Evolutionary conservation across 2,329 filamentous ascomycete genomes (phyloP), one percentile per base, ranked within the genome.

Genomic region (Arthrobotrys sinensis): DNA sequence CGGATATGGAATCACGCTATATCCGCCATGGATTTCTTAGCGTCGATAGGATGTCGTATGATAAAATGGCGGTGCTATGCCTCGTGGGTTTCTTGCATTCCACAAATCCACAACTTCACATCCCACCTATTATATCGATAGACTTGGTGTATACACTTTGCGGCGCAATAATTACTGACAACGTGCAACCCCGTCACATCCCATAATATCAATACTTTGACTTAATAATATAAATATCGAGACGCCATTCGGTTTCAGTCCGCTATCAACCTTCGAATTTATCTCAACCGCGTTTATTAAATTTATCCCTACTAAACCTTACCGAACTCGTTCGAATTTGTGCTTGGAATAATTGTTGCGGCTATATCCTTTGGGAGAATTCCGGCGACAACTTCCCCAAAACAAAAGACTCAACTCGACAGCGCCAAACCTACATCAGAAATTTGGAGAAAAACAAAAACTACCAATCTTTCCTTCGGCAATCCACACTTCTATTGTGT

Each of bases 11-110:
- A 57, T 57, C 10, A 21, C 19, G 36, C n/a, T 21, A 28, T 24
- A 43, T 43, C 55, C 55, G 55, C 16, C n/a, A 16, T 38, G 52
- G 40, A 16, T 45, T 40, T n/a, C n/a, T 60, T 48, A 14, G 45
- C 45, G 16, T 7, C 16, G 11, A 8, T 21, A 24, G 46, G 16
- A 32, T 60, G 16, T 19, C 34, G 34, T 60, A 8, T 43, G 36
- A 43, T 60, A 60, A 57, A 57, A 57, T 57, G 53, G 53, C 32
- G 32, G 28, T 57, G 34, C 40, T 6, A 36, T 6, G 10, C 8
- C 32, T 38, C 24, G 24, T 4, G 24, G 4, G 24, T 4, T 28
- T 28, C 24, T 28, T 28, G 24, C 24, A 28, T 28, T 28, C 24
- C 24, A 28, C 24, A 28, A 2, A 28, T 28, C 24, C 24, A 28